Evolutionary conservation across 176 grass and related monocot species (phyloP).

Genomic region (Leersia perrieri): DNA sequence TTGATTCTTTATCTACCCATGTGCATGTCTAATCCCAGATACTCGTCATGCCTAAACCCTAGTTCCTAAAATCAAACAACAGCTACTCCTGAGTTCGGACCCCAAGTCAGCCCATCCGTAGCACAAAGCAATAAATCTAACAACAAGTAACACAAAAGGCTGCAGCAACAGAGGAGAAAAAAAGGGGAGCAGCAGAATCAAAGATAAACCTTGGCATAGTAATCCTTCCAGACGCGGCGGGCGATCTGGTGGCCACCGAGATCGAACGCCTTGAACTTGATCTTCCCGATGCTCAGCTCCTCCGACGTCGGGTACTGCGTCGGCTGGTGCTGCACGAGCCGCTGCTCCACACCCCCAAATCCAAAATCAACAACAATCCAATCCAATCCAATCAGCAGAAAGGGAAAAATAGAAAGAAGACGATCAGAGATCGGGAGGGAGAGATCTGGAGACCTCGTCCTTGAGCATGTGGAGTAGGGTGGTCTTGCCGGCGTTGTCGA

Average conservation of each 20-base stretch:
- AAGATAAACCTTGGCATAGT: slow-evolving; percentile 45
- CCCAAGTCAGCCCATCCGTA: neutral
- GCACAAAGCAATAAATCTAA: neutral
- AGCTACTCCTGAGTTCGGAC: neutral
- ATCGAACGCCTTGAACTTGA: slow-evolving; percentile 72
- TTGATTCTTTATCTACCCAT: neutral
- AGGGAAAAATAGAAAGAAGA: neutral
- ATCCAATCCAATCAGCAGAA: neutral
- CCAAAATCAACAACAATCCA: slow-evolving; percentile 17
- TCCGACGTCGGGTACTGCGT: slow-evolving; percentile 69
- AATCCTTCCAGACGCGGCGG: slow-evolving; percentile 68
- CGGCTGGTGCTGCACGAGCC: slow-evolving; percentile 66
- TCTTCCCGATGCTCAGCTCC: slow-evolving; percentile 62
- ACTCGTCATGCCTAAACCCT: slow-evolving; percentile 5
- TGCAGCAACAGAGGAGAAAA: neutral
- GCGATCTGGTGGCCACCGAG: slow-evolving; percentile 68
- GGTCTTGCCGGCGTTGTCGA: slow-evolving; percentile 67
- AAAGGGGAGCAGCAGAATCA: neutral
- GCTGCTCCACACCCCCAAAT: slow-evolving; percentile 26
- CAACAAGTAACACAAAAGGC: neutral
- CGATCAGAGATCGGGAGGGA: neutral
- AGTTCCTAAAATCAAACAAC: neutral
- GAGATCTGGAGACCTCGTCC: slow-evolving; percentile 41
- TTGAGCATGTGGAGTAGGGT: slow-evolving; percentile 61
- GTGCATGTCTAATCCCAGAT: slow-evolving; percentile 6